A percentile compares a stretch with the other conserved stretches of the same genome.
phyloP scores from a whole-genome alignment of 192 early-diverging fungal species.

The Backusella sp. region DNA sequence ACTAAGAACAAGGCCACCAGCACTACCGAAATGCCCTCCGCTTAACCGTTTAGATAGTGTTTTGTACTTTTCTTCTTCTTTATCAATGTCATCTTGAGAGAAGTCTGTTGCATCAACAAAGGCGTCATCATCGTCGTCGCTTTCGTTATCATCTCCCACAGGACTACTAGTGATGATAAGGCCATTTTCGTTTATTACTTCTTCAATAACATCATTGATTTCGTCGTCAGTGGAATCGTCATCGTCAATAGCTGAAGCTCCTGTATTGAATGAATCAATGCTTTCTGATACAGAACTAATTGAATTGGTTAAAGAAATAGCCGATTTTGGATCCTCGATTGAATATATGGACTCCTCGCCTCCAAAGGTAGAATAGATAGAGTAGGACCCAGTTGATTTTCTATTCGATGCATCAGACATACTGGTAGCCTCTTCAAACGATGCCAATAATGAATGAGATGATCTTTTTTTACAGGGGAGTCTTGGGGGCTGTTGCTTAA shows the following conservation, averaged over 20 bases:
- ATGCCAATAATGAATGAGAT: not conserved
- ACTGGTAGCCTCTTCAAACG: not conserved
- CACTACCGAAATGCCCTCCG: conserved; percentile 34
- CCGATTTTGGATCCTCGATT: not conserved
- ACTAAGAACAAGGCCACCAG: conserved; percentile 36
- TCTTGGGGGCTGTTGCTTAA: not conserved
- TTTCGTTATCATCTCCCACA: not conserved
- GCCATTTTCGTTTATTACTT: not conserved
- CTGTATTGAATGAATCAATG: conserved; percentile 26
- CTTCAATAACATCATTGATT: not conserved
- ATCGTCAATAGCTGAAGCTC: not conserved
- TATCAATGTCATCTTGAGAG: conserved; percentile 26
- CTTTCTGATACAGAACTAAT: not conserved
- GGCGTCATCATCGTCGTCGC: conserved; percentile 17
- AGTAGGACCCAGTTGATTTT: conserved; percentile 19
- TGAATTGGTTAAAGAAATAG: not conserved
- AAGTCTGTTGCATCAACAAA: conserved; percentile 27
- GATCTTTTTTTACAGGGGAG: not conserved
- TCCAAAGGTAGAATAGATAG: conserved; percentile 24
- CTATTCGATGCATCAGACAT: not conserved
- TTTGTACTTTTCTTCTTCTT: conserved; percentile 10
- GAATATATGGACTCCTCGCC: conserved; percentile 7
- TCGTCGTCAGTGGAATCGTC: not conserved
- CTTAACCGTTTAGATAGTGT: conserved; percentile 31
- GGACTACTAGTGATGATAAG: not conserved